These are phyloP conservation scores for Boletus pseudopeckii DNA, from an alignment of 768 basidiomycete genomes.

Conservation along the genomic window DNA sequence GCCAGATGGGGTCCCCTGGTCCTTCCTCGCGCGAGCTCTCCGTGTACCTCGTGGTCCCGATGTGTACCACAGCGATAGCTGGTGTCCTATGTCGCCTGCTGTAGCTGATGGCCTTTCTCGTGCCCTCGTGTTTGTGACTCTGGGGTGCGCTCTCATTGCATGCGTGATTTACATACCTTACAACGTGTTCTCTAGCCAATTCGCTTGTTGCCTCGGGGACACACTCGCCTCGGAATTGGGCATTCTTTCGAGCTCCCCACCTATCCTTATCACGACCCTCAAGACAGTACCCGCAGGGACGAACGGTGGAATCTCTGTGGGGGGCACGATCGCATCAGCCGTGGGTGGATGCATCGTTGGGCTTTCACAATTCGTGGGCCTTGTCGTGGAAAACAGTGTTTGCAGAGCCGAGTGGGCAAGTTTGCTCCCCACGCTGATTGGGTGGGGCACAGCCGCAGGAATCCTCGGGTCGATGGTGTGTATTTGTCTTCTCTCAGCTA, in stretches of 20 bases:
- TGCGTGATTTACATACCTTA: neutral
- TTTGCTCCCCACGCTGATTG: slow-evolving; percentile 43
- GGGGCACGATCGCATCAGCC: slow-evolving; percentile 72
- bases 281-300: slow-evolving; percentile 80
- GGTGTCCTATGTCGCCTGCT: slow-evolving; percentile 59
- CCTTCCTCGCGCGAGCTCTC: slow-evolving; percentile 12
- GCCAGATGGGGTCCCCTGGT: slow-evolving; percentile 41
- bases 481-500: slow-evolving; percentile 2
- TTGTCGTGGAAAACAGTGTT: slow-evolving; percentile 59
- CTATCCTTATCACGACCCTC: slow-evolving; percentile 77
- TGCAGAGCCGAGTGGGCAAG: slow-evolving; percentile 43
- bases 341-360: slow-evolving; percentile 76
- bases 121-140: slow-evolving; percentile 53
- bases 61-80: slow-evolving; percentile 40
- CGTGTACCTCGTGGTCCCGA: slow-evolving; percentile 10
- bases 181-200: slow-evolving; percentile 51
- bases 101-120: slow-evolving; percentile 55
- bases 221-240: slow-evolving; percentile 93
- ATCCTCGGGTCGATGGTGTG: slow-evolving; percentile 76
- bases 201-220: slow-evolving; percentile 86
- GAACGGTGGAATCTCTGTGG: slow-evolving; percentile 79
- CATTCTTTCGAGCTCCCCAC: slow-evolving; percentile 67
- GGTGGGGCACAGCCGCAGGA: slow-evolving; percentile 66
- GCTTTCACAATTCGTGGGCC: slow-evolving; percentile 47
- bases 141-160: slow-evolving; percentile 50